phyloP scores from a whole-genome alignment of 106 monocot species.

The Cymbidium sinense region DNA sequence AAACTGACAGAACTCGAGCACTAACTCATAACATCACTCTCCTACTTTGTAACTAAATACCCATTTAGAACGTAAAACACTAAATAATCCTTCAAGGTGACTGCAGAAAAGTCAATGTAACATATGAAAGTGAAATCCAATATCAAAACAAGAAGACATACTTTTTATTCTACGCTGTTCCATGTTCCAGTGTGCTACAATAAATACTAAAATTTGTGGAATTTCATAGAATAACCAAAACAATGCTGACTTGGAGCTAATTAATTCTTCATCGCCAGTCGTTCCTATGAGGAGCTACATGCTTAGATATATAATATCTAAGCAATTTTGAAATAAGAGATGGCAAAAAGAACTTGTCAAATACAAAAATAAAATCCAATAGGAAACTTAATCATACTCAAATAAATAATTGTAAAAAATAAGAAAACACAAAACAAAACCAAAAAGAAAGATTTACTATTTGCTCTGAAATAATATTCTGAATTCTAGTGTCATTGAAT shows the following conservation, averaged over 20 bases:
- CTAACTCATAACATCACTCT: neutral
- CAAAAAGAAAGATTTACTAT: too few relatives aligned
- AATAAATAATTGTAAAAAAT: too few relatives aligned
- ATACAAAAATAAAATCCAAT: too few relatives aligned
- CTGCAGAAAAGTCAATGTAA: neutral
- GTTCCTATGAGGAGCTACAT: too few relatives aligned
- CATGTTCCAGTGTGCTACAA: neutral
- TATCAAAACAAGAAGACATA: neutral
- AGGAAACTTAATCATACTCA: too few relatives aligned
- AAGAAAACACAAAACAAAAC: too few relatives aligned
- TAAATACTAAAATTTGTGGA: neutral
- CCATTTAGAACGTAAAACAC: neutral
- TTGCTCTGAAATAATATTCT: too few relatives aligned
- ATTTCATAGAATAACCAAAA: neutral
- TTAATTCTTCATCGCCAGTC: too few relatives aligned
- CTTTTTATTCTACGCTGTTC: neutral
- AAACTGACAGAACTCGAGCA: neutral
- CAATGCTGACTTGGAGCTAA: neutral
- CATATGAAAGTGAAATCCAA: neutral
- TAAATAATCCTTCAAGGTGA: neutral
- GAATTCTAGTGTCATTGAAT: too few relatives aligned
- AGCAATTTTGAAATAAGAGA: too few relatives aligned
- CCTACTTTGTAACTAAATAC: neutral
- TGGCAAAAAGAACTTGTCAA: too few relatives aligned
- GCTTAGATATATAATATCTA: too few relatives aligned